These are phyloP conservation scores for Talaromyces adpressus DNA, from an alignment of 495 filamentous ascomycete genomes.

Conservation along the genomic window DNA sequence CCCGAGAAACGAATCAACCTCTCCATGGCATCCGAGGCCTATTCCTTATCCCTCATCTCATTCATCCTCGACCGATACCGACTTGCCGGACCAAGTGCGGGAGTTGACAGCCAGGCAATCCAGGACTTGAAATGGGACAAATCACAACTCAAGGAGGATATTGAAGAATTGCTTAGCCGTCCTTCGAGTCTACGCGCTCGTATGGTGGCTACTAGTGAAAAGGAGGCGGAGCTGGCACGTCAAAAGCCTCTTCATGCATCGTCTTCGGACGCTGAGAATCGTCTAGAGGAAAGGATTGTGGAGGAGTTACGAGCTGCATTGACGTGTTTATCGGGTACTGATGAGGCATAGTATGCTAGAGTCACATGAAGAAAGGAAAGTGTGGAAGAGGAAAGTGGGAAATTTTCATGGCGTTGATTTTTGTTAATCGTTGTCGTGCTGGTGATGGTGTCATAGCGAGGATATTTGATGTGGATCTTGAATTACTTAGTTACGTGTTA, in stretches of 20 bases:
- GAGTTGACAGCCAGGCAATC: slow-evolving; percentile 54
- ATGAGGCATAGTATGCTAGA: slow-evolving; percentile 14
- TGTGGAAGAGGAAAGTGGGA: not conserved
- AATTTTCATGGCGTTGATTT: not conserved
- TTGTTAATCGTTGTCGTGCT: not conserved
- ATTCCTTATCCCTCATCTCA: slow-evolving; percentile 66
- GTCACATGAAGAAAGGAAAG: not conserved
- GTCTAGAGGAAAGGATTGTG: slow-evolving; percentile 67
- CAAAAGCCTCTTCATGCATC: slow-evolving; percentile 34
- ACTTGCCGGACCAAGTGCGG: slow-evolving; percentile 48
- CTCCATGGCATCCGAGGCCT: slow-evolving; percentile 63
- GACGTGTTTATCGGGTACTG: slow-evolving; percentile 30
- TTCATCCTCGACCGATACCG: slow-evolving; percentile 57
- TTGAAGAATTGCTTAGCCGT: slow-evolving; percentile 65
- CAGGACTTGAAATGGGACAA: slow-evolving; percentile 65
- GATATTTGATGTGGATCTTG: not conserved
- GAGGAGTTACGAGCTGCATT: slow-evolving; percentile 48
- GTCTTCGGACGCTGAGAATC: slow-evolving; percentile 40
- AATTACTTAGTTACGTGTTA: not conserved
- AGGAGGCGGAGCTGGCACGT: slow-evolving; percentile 59
- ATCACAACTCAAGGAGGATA: slow-evolving; percentile 62
- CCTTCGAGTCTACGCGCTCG: slow-evolving; percentile 55
- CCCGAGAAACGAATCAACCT: slow-evolving; percentile 52
- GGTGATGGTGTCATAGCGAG: slow-evolving; percentile 1
- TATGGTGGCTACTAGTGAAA: slow-evolving; percentile 61